Conservation (phyloP, 2,329 filamentous ascomycete species). For the Macroventuria anomochaeta region DNA sequence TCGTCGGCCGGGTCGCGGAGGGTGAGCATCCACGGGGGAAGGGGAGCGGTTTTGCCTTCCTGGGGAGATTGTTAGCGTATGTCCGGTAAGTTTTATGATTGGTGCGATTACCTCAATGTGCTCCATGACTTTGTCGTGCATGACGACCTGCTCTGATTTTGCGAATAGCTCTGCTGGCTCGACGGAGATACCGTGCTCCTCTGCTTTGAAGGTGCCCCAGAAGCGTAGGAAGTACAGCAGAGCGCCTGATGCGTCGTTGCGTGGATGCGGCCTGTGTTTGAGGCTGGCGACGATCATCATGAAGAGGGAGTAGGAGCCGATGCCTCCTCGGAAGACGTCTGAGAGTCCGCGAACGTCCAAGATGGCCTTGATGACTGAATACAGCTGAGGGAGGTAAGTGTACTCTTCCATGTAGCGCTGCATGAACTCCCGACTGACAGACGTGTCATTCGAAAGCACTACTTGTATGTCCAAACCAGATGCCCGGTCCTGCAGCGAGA, state of each 20-base stretch:
- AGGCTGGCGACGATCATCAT: conserved; percentile 64
- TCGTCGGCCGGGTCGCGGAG: conserved; percentile 66
- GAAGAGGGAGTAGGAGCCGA: conserved; percentile 62
- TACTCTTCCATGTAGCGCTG: conserved; percentile 57
- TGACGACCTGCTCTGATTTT: conserved; percentile 38
- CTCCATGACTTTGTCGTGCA: conserved; percentile 22
- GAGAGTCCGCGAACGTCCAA: conserved; percentile 59
- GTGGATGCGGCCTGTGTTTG: conserved; percentile 50
- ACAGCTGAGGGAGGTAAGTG: conserved; percentile 58
- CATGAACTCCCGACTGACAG: conserved; percentile 52
- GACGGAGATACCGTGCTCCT: conserved; percentile 56
- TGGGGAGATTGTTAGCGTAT: conserved; percentile 21
- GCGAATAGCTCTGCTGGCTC: conserved; percentile 55
- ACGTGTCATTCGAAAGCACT: conserved; percentile 53
- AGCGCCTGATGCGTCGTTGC: conserved; percentile 48
- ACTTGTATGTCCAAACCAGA: conserved; percentile 62
- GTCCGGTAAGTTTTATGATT: neutral
- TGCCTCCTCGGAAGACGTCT: conserved; percentile 56
- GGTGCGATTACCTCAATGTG: conserved; percentile 24
- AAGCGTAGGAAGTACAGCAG: conserved; percentile 59
- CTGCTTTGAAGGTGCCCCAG: conserved; percentile 57
- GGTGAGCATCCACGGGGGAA: conserved; percentile 52
- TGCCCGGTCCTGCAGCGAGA: conserved; percentile 52
- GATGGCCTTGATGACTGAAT: conserved; percentile 57
- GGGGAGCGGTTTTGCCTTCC: conserved; percentile 20